Evolutionary conservation across 1,284 basidiomycete species (phyloP), one percentile per base, ranked within the genome.

Genomic region (Puccinia novopanici): DNA sequence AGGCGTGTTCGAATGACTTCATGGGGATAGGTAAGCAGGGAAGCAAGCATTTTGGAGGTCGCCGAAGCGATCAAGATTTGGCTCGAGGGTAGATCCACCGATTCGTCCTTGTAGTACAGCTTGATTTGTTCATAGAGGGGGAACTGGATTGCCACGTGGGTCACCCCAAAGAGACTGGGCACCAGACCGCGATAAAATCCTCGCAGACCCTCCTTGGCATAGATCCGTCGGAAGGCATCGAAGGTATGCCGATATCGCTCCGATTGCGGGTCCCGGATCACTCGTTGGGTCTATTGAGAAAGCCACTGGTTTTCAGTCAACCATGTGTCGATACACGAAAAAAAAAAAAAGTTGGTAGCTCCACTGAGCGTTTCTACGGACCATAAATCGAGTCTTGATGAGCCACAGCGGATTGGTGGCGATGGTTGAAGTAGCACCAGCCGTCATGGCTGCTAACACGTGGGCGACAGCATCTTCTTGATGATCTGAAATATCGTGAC

Each of bases 361-460:
- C n/a, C 52, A 37, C 68, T 61, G 17, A 70, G 24, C 22, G 10
- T 54, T 15, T 27, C 13, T 30, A 88, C 89, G 84, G 85, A 95
- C 94, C 95, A 97, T 96, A 87, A 97, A 97, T 34, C 95, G 90
- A 27, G 95, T 97, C 88, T 97, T 97, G 86, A 98, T 94, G 59
- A 98, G 93, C 95, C 95, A 98, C 9, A 98, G 86, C 0, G 95
- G 95, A 86, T 94, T 97, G 37, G 95, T 97, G 84, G 91, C 91
- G 70, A 93, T 90, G 2, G 95, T 96, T 83, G 94, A 95, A 15
- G 91, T 89, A 10, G 93, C 94, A 27, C 95, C 95, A 0, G 95
- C 95, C 42, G 89, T 88, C 94, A 97, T 96, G 10, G 95, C 94
- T 4, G 95, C 95, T 6, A 93, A 86, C 81, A 98, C 92, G 84